Evolutionary conservation across 495 filamentous ascomycete genomes (phyloP).

Genomic region (Penicillium egyptiacum): DNA sequence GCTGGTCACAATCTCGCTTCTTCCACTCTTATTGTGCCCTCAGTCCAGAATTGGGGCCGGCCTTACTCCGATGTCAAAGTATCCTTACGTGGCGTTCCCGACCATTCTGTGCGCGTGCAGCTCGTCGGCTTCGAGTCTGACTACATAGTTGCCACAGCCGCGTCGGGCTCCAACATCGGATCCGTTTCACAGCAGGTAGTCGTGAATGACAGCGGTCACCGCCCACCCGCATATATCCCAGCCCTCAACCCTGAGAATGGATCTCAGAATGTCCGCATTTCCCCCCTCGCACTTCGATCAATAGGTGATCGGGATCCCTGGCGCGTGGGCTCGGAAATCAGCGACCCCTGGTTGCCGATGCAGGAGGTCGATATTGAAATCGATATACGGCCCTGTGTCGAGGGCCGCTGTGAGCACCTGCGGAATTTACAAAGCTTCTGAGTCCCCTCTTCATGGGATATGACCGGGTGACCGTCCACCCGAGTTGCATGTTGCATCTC

Average conservation of each 20-base stretch:
- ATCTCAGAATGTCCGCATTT: conserved; percentile 12
- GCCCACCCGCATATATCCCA: conserved; percentile 8
- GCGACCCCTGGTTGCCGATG: conserved; percentile 30
- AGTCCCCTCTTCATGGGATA: background rate
- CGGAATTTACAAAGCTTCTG: background rate
- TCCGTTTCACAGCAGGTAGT: conserved; percentile 6
- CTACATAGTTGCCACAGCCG: conserved; percentile 62
- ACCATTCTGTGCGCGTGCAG: conserved; percentile 59
- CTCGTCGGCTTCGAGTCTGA: conserved; percentile 60
- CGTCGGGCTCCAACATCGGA: conserved; percentile 36
- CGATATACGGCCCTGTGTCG: conserved; percentile 28
- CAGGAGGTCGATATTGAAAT: conserved; percentile 31
- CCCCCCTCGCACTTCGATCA: conserved; percentile 13
- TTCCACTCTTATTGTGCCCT: conserved; percentile 28
- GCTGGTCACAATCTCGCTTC: conserved; percentile 10
- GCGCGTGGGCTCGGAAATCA: conserved; percentile 12
- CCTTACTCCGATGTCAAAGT: conserved; percentile 53
- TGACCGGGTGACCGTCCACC: background rate
- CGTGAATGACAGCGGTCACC: conserved; percentile 11
- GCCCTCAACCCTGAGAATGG: background rate
- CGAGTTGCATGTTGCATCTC: conserved; percentile 2
- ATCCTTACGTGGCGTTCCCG: conserved; percentile 45
- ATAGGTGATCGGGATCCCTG: conserved; percentile 27
- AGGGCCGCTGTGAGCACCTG: conserved; percentile 25
- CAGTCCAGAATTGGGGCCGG: conserved; percentile 45